Evolutionary conservation across 1,284 basidiomycete genomes (phyloP), one percentile per base, ranked within the genome.

Genomic region (Malassezia arunalokei): DNA sequence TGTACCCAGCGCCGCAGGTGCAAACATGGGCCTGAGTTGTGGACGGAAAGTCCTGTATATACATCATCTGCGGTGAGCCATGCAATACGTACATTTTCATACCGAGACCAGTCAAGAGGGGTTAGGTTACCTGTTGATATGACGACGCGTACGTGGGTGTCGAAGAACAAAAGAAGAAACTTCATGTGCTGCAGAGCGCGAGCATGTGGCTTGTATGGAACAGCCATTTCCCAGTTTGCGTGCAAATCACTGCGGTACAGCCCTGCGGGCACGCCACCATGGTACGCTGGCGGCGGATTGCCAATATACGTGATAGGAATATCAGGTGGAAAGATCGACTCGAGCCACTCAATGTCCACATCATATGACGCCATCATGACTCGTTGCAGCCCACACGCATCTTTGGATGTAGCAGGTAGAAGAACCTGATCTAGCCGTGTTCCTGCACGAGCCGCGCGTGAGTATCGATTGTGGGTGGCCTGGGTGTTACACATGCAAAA

Each of bases 121-220:
- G 66, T 59, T 28, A 73, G 43, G 40, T 73, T 73, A 3, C 65
- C 70, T 4, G 56, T 59, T 1, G 66, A 49, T 6, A 73, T 62
- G 15, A 59, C 54, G 11, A 72, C 51, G 1, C 66, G 54, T 6
- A 66, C 24, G 9, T 58, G 64, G 14, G 49, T 56, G 4, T 47
- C 24, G 48, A 64, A 65, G n/a, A 62, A 63, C 14, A 71, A 49
- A 1, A 69, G 38, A 12, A 68, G 17, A 27, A 71, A 60, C 58
- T 72, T 70, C 51, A 65, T 62, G 37, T 70, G 66, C 51, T 63
- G 62, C 33, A 63, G 24, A 49, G 57, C 59, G 1, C 61, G 59
- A 0, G 49, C 43, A 29, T 63, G 61, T 5, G 64, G 60, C 27
- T 57, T 62, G 31, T 40, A 39, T 1, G 63, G 62, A 2, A 63